A percentile compares a stretch with the other conserved stretches of the same genome.
These are phyloP conservation scores for Russula ochroleuca DNA, from an alignment of 768 basidiomycete genomes.

Conservation along the genomic window DNA sequence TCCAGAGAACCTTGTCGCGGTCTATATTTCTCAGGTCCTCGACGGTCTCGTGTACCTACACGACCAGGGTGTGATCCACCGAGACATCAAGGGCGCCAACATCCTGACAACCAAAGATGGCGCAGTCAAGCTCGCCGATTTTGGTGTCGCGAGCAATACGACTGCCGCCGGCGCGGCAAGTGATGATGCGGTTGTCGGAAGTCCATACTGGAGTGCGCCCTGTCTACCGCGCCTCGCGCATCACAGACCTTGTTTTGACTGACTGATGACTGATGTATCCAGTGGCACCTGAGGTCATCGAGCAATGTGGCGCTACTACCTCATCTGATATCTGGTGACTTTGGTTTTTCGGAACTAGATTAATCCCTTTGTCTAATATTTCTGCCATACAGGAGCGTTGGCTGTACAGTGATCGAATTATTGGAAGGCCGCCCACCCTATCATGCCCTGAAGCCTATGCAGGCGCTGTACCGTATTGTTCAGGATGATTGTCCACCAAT, in stretches of 20 bases:
- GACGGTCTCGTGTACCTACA: conserved; percentile 96
- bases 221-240: background rate
- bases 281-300: conserved; percentile 99
- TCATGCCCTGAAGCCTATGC: conserved; percentile 95
- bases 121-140: conserved; percentile 97
- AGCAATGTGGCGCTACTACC: conserved; percentile 94
- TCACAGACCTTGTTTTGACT: background rate
- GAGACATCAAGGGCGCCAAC: conserved; percentile 99
- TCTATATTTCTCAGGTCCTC: conserved; percentile 94
- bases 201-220: conserved; percentile 89
- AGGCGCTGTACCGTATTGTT: conserved; percentile 95
- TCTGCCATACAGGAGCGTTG: conserved; percentile 59
- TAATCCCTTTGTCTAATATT: conserved; percentile 3
- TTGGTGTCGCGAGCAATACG: conserved; percentile 86
- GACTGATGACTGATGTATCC: conserved; percentile 6
- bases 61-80: conserved; percentile 98
- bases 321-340: conserved; percentile 92
- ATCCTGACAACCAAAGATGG: conserved; percentile 99
- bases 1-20: conserved; percentile 92
- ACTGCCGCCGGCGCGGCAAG: conserved; percentile 61
- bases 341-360: background rate
- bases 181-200: conserved; percentile 93
- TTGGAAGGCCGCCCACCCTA: conserved; percentile 91
- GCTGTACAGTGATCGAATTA: conserved; percentile 96
- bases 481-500: conserved; percentile 97